These are phyloP conservation scores for Patellaria atrata DNA, from an alignment of 495 filamentous ascomycete genomes.

Conservation along the genomic window DNA sequence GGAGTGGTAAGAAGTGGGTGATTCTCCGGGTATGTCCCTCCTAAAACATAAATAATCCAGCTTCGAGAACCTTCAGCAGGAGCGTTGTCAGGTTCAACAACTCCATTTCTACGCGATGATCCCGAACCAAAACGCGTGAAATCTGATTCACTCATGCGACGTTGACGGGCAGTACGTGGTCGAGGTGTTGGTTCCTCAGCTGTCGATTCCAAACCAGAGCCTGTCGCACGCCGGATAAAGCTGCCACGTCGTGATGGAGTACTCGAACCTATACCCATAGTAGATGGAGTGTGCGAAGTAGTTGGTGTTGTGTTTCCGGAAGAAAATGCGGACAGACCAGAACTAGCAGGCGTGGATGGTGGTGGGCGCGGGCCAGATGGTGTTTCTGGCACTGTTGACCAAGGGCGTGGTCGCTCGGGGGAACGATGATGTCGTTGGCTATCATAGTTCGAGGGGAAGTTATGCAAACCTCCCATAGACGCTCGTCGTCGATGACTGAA, in stretches of 20 bases:
- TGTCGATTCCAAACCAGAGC: constrained; percentile 16
- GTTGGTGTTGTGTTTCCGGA: constrained; percentile 43
- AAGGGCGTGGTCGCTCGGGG: constrained; percentile 22
- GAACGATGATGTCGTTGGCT: constrained; percentile 35
- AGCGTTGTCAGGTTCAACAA: constrained; percentile 49
- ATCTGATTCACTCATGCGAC: constrained; percentile 48
- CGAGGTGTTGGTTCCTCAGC: constrained; percentile 23
- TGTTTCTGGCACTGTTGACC: constrained; percentile 36
- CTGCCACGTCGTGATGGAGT: constrained; percentile 19
- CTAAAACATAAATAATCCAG: constrained; percentile 71
- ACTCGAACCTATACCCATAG: constrained; percentile 15
- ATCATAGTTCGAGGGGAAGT: constrained; percentile 32
- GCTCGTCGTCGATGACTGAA: constrained; percentile 38
- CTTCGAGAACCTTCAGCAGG: constrained; percentile 37
- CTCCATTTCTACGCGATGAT: constrained; percentile 47
- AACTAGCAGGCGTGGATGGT: constrained; percentile 54
- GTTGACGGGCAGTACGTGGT: constrained; percentile 31
- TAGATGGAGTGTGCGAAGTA: constrained; percentile 28
- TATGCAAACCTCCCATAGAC: constrained; percentile 33
- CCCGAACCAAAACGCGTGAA: constrained; percentile 50
- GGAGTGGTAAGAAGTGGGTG: constrained; percentile 65
- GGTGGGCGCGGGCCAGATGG: constrained; percentile 50
- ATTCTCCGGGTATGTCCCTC: constrained; percentile 60
- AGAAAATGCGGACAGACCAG: constrained; percentile 41
- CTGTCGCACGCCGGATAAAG: constrained; percentile 18